Evolutionary conservation across 257 asterid genomes (phyloP), one percentile per base, ranked within the genome.

Genomic region (Solanum okadae): DNA sequence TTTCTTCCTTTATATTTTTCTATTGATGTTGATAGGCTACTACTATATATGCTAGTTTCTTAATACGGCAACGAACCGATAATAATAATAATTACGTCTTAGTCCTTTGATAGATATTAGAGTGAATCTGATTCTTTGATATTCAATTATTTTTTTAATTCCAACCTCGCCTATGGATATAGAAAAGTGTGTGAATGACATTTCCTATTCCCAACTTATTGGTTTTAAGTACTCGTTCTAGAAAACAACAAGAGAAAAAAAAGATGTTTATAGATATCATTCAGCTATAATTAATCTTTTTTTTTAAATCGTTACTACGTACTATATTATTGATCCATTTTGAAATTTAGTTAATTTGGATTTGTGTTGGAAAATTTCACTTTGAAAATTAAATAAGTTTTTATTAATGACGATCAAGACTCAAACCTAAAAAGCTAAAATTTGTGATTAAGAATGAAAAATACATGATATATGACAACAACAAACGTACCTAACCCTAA

Each of bases 381-480:
- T 63, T 23, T 23, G 0, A 23, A 0, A 20, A 0, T 63, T 10
- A 63, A 63, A 0, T 1, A n/a, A 4, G 3, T 63, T 63, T 0
- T n/a, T n/a, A n/a, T 10, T 0, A 63, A 23, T 10, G 8, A 10
- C 31, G 2, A 63, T 6, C 2, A 2, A 1, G 3, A 2, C 0
- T 63, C 33, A 63, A 63, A 63, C 1, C 3, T 23, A 4, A 10
- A 63, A 63, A 63, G 0, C 2, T 23, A 2, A 10, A 63, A 4
- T 1, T 63, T 63, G 1, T 63, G 3, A 63, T 63, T n/a, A 23
- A 10, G 8, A 52, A 16, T 52, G 23, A 52, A 52, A 52, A 8
- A 16, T 16, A 52, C 23, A 3, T 52, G 23, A 52, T 52, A 52
- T 16, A 52, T 52, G 61, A 31, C 12, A 15, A 71, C 14, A 31